phyloP scores from a whole-genome alignment of 2,329 filamentous ascomycete species.

The Fusarium pseudoanthophilum region DNA sequence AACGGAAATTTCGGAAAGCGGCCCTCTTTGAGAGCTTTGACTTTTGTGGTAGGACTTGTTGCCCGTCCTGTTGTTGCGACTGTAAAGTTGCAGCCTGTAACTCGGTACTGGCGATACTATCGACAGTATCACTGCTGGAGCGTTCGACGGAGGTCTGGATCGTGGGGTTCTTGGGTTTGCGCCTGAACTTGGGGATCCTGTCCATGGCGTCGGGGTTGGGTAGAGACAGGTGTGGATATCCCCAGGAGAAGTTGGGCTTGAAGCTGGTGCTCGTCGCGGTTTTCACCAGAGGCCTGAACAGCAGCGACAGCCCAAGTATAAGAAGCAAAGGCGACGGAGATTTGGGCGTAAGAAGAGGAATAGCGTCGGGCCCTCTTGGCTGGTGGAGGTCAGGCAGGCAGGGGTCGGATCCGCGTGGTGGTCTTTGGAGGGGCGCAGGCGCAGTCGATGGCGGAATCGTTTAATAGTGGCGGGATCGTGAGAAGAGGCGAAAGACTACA shows the following conservation, averaged over 20 bases:
- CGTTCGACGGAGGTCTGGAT: slow-evolving; percentile 55
- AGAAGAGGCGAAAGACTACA: slow-evolving; percentile 8
- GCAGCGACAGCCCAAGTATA: slow-evolving; percentile 27
- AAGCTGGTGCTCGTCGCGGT: slow-evolving; percentile 24
- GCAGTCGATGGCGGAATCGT: slow-evolving; percentile 22
- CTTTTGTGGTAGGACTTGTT: slow-evolving; percentile 32
- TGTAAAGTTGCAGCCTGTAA: slow-evolving; percentile 38
- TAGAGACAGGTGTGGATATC: slow-evolving; percentile 21
- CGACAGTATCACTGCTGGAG: slow-evolving; percentile 45
- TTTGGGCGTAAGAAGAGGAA: slow-evolving; percentile 37
- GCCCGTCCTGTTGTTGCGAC: slow-evolving; percentile 33
- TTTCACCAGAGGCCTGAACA: slow-evolving; percentile 14
- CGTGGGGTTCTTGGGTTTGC: slow-evolving; percentile 57
- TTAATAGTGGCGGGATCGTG: slow-evolving; percentile 25
- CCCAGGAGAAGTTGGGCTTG: slow-evolving; percentile 21
- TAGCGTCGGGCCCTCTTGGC: slow-evolving; percentile 34
- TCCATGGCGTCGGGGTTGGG: slow-evolving; percentile 49
- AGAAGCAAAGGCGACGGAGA: slow-evolving; percentile 26
- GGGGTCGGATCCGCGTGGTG: slow-evolving; percentile 35
- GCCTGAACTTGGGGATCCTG: slow-evolving; percentile 56
- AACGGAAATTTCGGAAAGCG: slow-evolving; percentile 58
- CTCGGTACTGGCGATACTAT: slow-evolving; percentile 44
- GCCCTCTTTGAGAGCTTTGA: slow-evolving; percentile 48
- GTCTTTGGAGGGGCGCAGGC: slow-evolving; percentile 33
- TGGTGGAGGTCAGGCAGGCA: slow-evolving; percentile 42